Percentiles rank a stretch among this genome's conserved stretches.
Evolutionary conservation across 495 filamentous ascomycete genomes (phyloP).

Genomic region (Aspergillus asperescens): DNA sequence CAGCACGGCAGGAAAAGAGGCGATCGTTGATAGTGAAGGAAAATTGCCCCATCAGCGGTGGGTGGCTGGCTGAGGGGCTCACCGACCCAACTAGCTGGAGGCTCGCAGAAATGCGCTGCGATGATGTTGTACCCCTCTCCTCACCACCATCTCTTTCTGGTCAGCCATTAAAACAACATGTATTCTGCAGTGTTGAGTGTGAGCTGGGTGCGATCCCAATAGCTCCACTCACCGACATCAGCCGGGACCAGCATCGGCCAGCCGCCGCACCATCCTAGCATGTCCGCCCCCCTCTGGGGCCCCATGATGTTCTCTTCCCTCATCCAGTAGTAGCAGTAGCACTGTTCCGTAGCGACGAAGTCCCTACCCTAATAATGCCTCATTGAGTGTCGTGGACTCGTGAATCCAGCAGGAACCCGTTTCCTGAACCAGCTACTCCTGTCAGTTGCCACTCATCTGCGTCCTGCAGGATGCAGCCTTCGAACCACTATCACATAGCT

Average conservation of each 20-base stretch:
- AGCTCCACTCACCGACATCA: background rate
- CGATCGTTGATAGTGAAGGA: background rate
- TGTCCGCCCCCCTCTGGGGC: no score
- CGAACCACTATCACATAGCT: slow-evolving; percentile 1
- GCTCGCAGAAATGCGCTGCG: no score
- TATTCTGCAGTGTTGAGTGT: background rate
- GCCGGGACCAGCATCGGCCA: no score
- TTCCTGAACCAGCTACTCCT: background rate
- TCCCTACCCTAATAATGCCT: no score
- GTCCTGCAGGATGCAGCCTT: background rate
- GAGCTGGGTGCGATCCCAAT: background rate
- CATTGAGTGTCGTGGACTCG: no score
- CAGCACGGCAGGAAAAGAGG: no score
- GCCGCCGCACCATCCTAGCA: background rate
- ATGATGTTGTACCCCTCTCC: no score
- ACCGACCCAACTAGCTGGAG: no score
- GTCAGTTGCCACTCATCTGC: background rate
- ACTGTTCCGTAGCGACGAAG: no score
- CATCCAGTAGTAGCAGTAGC: no score
- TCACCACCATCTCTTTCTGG: background rate
- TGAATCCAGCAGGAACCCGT: slow-evolving; percentile 1
- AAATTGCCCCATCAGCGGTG: background rate
- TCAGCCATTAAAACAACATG: background rate
- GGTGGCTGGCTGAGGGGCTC: slow-evolving; percentile 10
- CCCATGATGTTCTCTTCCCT: no score